Evolutionary conservation across 2,329 filamentous ascomycete species (phyloP).

Genomic region (Scorias spongiosa): DNA sequence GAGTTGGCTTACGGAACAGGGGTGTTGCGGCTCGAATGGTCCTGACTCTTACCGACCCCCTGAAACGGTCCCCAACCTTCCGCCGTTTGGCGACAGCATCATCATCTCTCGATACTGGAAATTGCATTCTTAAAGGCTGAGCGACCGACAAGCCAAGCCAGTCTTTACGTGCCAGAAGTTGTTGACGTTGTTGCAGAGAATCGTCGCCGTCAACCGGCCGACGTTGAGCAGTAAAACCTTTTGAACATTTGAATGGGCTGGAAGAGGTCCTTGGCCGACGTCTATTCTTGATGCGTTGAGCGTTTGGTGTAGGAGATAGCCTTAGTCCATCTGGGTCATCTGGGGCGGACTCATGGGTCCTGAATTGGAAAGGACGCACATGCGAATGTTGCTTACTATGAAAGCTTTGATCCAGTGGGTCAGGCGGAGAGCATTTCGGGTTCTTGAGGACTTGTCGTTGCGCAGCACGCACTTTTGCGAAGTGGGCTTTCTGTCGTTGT

Average conservation of each 20-base stretch:
- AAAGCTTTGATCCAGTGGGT: too few species aligned
- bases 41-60: slow-evolving; percentile 3
- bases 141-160: not conserved
- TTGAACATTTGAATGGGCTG: too few species aligned
- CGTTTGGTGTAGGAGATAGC: too few species aligned
- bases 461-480: slow-evolving; percentile 24
- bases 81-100: slow-evolving; percentile 16
- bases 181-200: not conserved
- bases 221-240: too few species aligned
- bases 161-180: not conserved
- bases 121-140: slow-evolving; percentile 11
- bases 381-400: too few species aligned
- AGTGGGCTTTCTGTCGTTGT: slow-evolving; percentile 31
- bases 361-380: too few species aligned
- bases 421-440: too few species aligned
- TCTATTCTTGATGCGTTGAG: too few species aligned
- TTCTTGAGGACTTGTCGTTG: not conserved
- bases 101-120: slow-evolving; percentile 8
- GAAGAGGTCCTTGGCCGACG: too few species aligned
- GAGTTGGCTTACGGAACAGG: slow-evolving; percentile 8
- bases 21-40: slow-evolving; percentile 4
- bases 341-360: too few species aligned
- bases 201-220: too few species aligned
- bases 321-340: too few species aligned
- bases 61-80: slow-evolving; percentile 9